A percentile compares a stretch with the other conserved stretches of the same genome.
These are phyloP conservation scores for Immersiella caudata DNA, from an alignment of 495 filamentous ascomycete species.

Conservation along the genomic window DNA sequence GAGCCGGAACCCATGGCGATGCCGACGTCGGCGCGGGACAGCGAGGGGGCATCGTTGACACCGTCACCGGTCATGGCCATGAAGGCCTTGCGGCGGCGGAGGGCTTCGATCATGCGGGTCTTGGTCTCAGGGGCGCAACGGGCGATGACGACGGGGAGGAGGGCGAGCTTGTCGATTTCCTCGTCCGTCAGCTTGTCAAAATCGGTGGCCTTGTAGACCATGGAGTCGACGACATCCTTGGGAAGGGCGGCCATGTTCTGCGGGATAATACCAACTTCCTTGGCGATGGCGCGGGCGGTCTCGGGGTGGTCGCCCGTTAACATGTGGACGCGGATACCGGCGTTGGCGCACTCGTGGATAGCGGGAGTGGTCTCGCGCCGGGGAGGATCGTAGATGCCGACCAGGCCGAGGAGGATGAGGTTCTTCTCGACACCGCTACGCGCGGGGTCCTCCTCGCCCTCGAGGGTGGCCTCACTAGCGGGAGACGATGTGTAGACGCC, in stretches of 20 bases:
- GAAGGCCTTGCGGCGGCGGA: constrained; percentile 62
- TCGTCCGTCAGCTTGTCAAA: constrained; percentile 64
- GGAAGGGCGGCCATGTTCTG: constrained; percentile 57
- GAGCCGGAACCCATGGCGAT: constrained; percentile 88
- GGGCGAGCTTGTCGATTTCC: constrained; percentile 60
- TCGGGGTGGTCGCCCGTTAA: constrained; percentile 77
- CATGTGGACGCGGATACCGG: constrained; percentile 81
- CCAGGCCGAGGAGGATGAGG: constrained; percentile 67
- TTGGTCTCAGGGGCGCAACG: constrained; percentile 70
- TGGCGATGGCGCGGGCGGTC: constrained; percentile 75
- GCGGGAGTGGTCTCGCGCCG: constrained; percentile 68
- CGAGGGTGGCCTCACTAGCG: constrained; percentile 13
- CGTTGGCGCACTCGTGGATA: constrained; percentile 64
- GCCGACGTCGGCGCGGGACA: constrained; percentile 77
- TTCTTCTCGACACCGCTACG: constrained; percentile 57
- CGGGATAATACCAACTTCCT: constrained; percentile 74
- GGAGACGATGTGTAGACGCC: constrained; percentile 27
- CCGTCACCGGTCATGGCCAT: constrained; percentile 76
- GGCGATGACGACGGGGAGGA: constrained; percentile 66
- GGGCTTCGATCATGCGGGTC: constrained; percentile 67
- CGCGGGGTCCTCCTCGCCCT: constrained; percentile 26
- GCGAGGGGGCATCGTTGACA: constrained; percentile 81
- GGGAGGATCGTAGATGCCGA: constrained; percentile 75
- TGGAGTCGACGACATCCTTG: constrained; percentile 53
- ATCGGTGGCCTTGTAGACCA: constrained; percentile 65